Evolutionary conservation across 306 rosid species (phyloP), one percentile per base, ranked within the genome.

Genomic region (Castanea sativa): DNA sequence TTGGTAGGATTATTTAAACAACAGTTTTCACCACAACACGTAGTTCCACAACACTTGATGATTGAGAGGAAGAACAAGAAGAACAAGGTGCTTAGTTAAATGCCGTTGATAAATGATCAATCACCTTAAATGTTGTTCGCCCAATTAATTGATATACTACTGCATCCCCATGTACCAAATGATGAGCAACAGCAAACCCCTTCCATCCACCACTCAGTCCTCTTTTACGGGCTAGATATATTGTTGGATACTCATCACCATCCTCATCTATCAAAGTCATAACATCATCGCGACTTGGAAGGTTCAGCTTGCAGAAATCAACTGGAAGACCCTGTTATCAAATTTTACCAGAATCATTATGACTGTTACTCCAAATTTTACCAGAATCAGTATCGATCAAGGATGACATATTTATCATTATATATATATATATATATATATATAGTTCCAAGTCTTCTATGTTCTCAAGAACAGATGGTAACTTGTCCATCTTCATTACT

Each of bases 201-300:
- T 69, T 87, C 95, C 98, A 91, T 74, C 98, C 95, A 59, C 92
- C 97, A 35, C 97, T 91, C 4, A 91, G 89, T 73, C 97, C 97
- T 20, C 78, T 71, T 55, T 89, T 91, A 13, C 88, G 64, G 45
- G 82, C 52, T 84, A 90, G 85, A 83, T 87, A 93, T 71, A 90
- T 56, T 20, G 90, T 82, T 32, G 85, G 73, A 73, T 78, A 86
- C 78, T 90, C 92, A 41, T 86, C 73, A 11, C 85, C 92, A 23
- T 85, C 91, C 80, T 88, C 94, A 60, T 91, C 94, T 57, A 87
- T 81, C 85, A 90, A 83, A 67, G 91, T 76, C 73, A 89, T 74
- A 27, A 58, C 81, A 61, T 76, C 86, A 12, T 88, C 92, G 2
- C 29, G 41, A 69, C 69, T 87, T 18, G 94, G 87, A 75, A 91